Conservation (phyloP, 2,329 filamentous ascomycete species). For the Aspergillus pseudoviridinutans region DNA sequence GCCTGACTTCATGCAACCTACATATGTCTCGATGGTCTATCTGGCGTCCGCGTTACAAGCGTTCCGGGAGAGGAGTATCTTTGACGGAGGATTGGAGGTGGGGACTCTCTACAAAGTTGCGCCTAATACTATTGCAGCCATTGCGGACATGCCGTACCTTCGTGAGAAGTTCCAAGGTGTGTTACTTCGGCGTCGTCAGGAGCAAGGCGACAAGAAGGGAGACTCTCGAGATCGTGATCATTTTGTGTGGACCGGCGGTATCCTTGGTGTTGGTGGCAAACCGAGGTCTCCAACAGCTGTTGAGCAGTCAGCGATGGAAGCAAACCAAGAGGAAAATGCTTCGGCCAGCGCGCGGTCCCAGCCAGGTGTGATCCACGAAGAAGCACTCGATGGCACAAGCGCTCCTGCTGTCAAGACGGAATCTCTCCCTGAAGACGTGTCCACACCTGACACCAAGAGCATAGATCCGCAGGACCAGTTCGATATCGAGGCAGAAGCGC, state of each 20-base stretch:
- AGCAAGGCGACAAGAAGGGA: slow-evolving; percentile 17
- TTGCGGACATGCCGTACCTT: slow-evolving; percentile 37
- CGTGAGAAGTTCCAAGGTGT: slow-evolving; percentile 40
- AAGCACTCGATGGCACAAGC: neutral
- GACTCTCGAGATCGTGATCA: slow-evolving; percentile 10
- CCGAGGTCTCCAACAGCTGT: slow-evolving; percentile 7
- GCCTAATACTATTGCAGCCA: slow-evolving; percentile 33
- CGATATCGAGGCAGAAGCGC: slow-evolving; percentile 24
- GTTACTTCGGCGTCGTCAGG: slow-evolving; percentile 33
- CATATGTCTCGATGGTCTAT: slow-evolving; percentile 43
- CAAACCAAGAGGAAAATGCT: neutral
- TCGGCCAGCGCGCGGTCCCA: neutral
- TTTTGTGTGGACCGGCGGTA: slow-evolving; percentile 34
- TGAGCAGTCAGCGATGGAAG: slow-evolving; percentile 1
- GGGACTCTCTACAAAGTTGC: slow-evolving; percentile 26
- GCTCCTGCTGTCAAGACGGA: neutral
- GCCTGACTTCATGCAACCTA: slow-evolving; percentile 41
- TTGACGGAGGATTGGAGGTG: slow-evolving; percentile 28
- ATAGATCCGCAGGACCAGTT: slow-evolving; percentile 21
- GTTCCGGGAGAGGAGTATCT: slow-evolving; percentile 33
- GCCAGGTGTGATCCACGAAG: neutral
- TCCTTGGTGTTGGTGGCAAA: slow-evolving; percentile 27
- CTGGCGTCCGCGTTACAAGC: slow-evolving; percentile 39
- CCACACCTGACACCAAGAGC: slow-evolving; percentile 5
- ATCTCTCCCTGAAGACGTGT: neutral